Evolutionary conservation across 225 moss, liverwort and hornwort genomes (phyloP).

Genomic region (Ulota crispa): DNA sequence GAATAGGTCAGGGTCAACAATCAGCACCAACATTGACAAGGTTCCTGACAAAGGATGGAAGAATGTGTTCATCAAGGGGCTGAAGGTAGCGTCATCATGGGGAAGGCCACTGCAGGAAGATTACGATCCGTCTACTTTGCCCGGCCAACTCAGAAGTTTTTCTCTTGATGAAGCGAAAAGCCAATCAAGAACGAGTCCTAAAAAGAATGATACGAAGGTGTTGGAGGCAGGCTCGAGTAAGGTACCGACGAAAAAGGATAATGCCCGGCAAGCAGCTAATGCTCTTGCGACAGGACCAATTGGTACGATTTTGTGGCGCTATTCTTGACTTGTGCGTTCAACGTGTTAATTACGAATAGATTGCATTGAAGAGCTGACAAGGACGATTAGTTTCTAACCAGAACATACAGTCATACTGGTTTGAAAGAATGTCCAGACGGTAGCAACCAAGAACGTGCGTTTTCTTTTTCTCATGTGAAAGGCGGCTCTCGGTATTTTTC

Average conservation of each 20-base stretch:
- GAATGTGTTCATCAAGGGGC: not conserved
- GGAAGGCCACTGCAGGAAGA: not conserved
- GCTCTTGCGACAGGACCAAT: not conserved
- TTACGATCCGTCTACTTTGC: not conserved
- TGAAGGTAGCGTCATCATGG: conserved; percentile 14
- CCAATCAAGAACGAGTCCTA: not conserved
- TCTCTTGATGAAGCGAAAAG: conserved; percentile 8
- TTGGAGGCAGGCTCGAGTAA: conserved; percentile 1
- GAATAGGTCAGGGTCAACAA: not conserved
- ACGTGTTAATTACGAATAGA: not conserved
- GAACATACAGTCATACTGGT: not conserved
- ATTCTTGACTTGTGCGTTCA: not conserved
- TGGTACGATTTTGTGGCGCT: not conserved
- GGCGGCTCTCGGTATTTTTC: too few species aligned
- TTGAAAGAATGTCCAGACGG: too few species aligned
- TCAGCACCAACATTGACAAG: not conserved
- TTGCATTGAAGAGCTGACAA: not conserved
- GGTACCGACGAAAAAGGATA: not conserved
- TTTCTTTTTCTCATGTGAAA: too few species aligned
- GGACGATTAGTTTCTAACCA: not conserved
- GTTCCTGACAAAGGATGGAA: conserved; percentile 9
- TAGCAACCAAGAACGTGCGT: too few species aligned
- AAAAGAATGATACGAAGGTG: not conserved
- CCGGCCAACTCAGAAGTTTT: conserved; percentile 9
- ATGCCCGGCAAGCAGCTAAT: not conserved